Conservation (phyloP, 2,329 filamentous ascomycete genomes). For the Pestalotiopsis fici region DNA sequence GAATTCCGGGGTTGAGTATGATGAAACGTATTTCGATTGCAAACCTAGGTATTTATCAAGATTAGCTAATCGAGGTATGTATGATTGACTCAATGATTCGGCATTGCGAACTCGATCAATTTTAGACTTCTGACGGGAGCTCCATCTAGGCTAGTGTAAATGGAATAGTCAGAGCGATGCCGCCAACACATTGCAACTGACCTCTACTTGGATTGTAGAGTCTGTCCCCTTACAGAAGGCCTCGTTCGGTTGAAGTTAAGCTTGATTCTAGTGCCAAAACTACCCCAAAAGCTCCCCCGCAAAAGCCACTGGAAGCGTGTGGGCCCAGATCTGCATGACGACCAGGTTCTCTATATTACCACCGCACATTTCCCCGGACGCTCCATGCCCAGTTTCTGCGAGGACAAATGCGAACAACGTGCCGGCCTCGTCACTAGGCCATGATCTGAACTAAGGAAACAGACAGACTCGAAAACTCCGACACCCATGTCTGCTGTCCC, state of each 20-base stretch:
- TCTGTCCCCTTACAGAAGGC: not conserved
- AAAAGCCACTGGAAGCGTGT: not conserved
- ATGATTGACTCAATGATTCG: too few relatives aligned
- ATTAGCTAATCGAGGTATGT: too few relatives aligned
- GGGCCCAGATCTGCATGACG: not conserved
- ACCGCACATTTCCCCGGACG: constrained; percentile 6
- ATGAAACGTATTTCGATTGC: too few relatives aligned
- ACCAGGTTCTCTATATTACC: not conserved
- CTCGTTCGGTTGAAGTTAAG: not conserved
- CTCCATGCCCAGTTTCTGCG: constrained; percentile 1
- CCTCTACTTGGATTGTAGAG: not conserved
- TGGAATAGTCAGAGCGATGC: too few relatives aligned
- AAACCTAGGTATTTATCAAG: too few relatives aligned
- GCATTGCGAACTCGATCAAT: too few relatives aligned
- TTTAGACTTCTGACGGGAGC: too few relatives aligned
- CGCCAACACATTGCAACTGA: not conserved
- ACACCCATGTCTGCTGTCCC: constrained; percentile 1
- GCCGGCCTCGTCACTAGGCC: not conserved
- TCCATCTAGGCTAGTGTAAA: too few relatives aligned
- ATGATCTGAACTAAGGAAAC: not conserved
- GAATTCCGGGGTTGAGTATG: too few relatives aligned
- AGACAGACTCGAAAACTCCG: not conserved
- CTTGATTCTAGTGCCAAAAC: not conserved
- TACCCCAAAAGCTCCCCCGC: not conserved
- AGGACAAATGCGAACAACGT: constrained; percentile 4